Evolutionary conservation across 352 stramenopile species (phyloP), one percentile per base, ranked within the genome.

Genomic region (Halophytophthora polymorphica): DNA sequence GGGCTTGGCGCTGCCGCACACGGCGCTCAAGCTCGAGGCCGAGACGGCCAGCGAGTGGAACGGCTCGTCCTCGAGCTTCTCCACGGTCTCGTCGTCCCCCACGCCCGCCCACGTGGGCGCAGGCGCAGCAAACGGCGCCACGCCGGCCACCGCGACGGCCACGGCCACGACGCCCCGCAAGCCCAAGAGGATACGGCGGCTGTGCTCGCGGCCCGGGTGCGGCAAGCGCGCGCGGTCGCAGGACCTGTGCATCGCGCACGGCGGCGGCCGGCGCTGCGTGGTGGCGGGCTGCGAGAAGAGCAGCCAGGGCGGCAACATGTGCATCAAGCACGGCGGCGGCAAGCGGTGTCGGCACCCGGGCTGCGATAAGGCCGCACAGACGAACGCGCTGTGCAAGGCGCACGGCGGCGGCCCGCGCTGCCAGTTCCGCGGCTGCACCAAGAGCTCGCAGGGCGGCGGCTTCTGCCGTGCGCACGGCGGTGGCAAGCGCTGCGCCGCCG

Each of bases 201-300:
- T n/a, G n/a, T n/a, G n/a, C n/a, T n/a, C n/a, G n/a, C n/a, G n/a
- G n/a, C n/a, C n/a, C n/a, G n/a, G n/a, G n/a, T n/a, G n/a, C n/a
- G 76, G 80, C 58, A 92, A 92, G 64, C 83, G 85, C 22, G 87
- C 80, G 40, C 81, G 86, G 52, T 93, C 83, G 14, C 81, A 88
- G 59, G 83, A 83, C 10, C 61, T 93, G 39, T 93, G 83, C 64
- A 93, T 90, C 47, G 78, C 79, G 6, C 83, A 93, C 50, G 83
- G 83, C 6, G 83, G 83, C 45, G 83, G 82, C 15, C 71, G 73
- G 36, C 77, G 82, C 43, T 94, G 83, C 54, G 67, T 77, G 34
- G 69, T 89, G 13, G 77, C 86, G 8, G 80, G 79, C 6, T 94
- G 83, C 47, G 66, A 87, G 51, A 86, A 87, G 68, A 87, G 74